Evolutionary conservation across 176 grass and related monocot genomes (phyloP).

Genomic region (Aegilops speltoides): DNA sequence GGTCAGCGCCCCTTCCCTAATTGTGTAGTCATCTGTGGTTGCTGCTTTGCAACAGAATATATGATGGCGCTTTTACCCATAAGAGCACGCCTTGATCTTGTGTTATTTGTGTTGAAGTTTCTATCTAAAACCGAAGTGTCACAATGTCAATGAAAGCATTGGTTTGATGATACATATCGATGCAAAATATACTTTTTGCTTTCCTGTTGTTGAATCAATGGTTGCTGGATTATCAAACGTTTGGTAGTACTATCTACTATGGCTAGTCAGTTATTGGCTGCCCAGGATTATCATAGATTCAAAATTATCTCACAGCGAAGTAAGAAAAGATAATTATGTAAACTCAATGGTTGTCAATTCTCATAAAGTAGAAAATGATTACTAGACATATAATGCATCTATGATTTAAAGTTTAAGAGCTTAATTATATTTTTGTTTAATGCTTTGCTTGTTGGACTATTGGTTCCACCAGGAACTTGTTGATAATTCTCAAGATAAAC

Average conservation of each 20-base stretch:
- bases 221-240: neutral
- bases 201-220: neutral
- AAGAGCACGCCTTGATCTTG: neutral
- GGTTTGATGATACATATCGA: neutral
- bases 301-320: neutral
- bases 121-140: neutral
- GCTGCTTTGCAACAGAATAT: neutral
- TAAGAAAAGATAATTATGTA: neutral
- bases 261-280: neutral
- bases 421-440: constrained; percentile 1
- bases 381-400: neutral
- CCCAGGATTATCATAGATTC: neutral
- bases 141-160: neutral
- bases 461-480: constrained; percentile 30
- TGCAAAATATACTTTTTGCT: neutral
- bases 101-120: neutral
- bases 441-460: constrained; percentile 20
- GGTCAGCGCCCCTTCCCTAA: constrained; percentile 7
- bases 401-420: neutral
- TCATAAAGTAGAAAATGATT: neutral
- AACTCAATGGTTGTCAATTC: neutral
- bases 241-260: neutral
- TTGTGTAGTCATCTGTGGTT: neutral
- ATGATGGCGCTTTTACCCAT: neutral
- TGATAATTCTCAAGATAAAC: constrained; percentile 30